A percentile compares a stretch with the other conserved stretches of the same genome.
Evolutionary conservation across 2,329 filamentous ascomycete species (phyloP).

Genomic region (Penicillium sp.): DNA sequence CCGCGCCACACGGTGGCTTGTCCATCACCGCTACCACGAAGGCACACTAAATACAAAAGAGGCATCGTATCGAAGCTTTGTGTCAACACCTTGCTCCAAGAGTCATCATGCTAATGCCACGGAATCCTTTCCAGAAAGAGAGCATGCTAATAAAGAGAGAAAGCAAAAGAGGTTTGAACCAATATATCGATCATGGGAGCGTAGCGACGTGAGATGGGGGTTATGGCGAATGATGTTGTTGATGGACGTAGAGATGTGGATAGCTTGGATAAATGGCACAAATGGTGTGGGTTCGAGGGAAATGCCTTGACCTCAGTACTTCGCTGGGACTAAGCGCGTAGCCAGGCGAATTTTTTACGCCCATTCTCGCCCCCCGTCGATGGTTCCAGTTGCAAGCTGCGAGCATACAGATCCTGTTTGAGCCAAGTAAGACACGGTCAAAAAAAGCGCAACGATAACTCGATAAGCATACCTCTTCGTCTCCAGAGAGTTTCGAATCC

Average conservation of each 20-base stretch:
- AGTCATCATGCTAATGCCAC: conserved; percentile 20
- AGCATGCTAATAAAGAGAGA: conserved; percentile 11
- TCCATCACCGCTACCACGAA: conserved; percentile 15
- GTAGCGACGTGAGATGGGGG: conserved; percentile 31
- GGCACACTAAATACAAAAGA: conserved; percentile 23
- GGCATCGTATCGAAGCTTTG: conserved; percentile 17
- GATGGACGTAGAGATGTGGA: not conserved
- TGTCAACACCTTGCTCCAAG: conserved; percentile 19
- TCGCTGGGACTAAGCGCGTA: conserved; percentile 38
- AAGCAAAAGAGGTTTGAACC: conserved; percentile 7
- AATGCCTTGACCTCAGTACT: not conserved
- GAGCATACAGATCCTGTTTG: conserved; percentile 60
- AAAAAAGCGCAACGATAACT: not conserved
- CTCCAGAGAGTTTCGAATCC: conserved; percentile 77
- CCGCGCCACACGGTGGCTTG: conserved; percentile 4
- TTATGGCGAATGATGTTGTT: conserved; percentile 9
- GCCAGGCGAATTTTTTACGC: conserved; percentile 50
- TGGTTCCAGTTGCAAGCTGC: conserved; percentile 60
- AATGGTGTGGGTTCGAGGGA: not conserved
- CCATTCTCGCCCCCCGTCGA: conserved; percentile 44
- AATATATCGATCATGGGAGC: conserved; percentile 35
- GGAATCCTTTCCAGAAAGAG: conserved; percentile 7
- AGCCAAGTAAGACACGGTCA: conserved; percentile 15
- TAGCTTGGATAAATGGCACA: not conserved
- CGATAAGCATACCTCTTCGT: conserved; percentile 74